Conservation (phyloP, 768 basidiomycete species). For the Arthromyces matolae region DNA sequence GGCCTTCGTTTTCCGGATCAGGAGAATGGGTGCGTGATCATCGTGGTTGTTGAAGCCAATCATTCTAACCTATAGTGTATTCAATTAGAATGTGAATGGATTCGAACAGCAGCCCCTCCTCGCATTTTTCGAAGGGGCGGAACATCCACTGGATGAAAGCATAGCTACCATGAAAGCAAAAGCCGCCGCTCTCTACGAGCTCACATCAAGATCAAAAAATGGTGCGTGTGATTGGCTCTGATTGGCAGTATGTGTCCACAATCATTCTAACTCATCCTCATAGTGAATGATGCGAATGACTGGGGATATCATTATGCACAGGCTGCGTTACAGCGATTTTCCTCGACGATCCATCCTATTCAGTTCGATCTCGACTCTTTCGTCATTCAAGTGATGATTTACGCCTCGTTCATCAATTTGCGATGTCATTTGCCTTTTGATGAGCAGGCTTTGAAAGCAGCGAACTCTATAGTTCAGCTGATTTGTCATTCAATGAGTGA, state of each 20-base stretch:
- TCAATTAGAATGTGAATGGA: slow-evolving; percentile 12
- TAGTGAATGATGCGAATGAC: slow-evolving; percentile 32
- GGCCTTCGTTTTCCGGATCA: slow-evolving; percentile 34
- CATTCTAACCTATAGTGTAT: neutral
- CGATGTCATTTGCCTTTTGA: slow-evolving; percentile 38
- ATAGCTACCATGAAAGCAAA: slow-evolving; percentile 45
- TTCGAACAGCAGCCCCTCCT: slow-evolving; percentile 22
- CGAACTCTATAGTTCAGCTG: slow-evolving; percentile 39
- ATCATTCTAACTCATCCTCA: slow-evolving; percentile 20
- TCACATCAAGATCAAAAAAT: slow-evolving; percentile 41
- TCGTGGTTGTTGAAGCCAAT: slow-evolving; percentile 6
- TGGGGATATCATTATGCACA: slow-evolving; percentile 36
- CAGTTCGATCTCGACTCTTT: slow-evolving; percentile 13
- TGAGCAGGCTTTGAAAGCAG: slow-evolving; percentile 40
- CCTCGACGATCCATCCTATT: slow-evolving; percentile 24
- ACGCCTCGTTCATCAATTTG: slow-evolving; percentile 50
- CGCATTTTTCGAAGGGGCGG: slow-evolving; percentile 25
- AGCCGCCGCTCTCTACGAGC: slow-evolving; percentile 51
- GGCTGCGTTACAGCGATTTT: slow-evolving; percentile 43
- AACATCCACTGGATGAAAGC: slow-evolving; percentile 22
- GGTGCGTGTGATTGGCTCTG: slow-evolving; percentile 24
- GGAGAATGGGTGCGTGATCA: slow-evolving; percentile 15
- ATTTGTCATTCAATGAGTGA: slow-evolving; percentile 46
- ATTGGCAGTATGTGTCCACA: slow-evolving; percentile 5
- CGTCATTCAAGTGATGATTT: slow-evolving; percentile 41